phyloP scores from a whole-genome alignment of 2,329 filamentous ascomycete species.

The Colletotrichum eremochloae region DNA sequence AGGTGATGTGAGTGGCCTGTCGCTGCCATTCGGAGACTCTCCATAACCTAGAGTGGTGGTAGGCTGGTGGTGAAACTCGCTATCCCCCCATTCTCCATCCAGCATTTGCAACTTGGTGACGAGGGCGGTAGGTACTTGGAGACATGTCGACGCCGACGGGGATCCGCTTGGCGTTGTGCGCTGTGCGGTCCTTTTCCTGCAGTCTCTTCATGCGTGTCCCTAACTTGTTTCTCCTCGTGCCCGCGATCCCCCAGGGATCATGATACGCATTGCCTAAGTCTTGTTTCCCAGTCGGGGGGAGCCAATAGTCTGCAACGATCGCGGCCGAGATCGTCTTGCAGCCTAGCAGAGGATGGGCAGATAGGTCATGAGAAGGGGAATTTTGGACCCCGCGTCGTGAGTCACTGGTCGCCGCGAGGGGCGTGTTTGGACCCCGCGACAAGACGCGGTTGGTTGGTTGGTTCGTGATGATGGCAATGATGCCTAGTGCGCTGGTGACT shows the following conservation, averaged over 20 bases:
- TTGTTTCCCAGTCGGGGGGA: not conserved
- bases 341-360: conserved; percentile 10
- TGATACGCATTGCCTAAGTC: conserved; percentile 31
- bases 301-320: conserved; percentile 27
- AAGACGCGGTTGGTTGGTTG: conserved; percentile 18
- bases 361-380: conserved; percentile 23
- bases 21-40: not conserved
- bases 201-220: conserved; percentile 14
- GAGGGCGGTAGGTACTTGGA: too few relatives aligned
- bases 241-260: conserved; percentile 26
- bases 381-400: conserved; percentile 27
- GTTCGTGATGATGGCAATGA: not conserved
- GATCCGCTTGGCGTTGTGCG: conserved; percentile 34
- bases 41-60: not conserved
- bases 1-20: conserved; percentile 3
- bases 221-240: conserved; percentile 17
- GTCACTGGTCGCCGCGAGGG: conserved; percentile 21
- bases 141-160: conserved; percentile 2
- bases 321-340: conserved; percentile 26
- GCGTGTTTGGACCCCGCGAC: conserved; percentile 26
- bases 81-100: not conserved
- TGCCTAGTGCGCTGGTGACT: conserved; percentile 2
- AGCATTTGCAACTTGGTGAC: not conserved
- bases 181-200: conserved; percentile 40
- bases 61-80: not conserved